Evolutionary conservation across 139 green algal species (phyloP).

Genomic region (Chlorokybus atmophyticus): DNA sequence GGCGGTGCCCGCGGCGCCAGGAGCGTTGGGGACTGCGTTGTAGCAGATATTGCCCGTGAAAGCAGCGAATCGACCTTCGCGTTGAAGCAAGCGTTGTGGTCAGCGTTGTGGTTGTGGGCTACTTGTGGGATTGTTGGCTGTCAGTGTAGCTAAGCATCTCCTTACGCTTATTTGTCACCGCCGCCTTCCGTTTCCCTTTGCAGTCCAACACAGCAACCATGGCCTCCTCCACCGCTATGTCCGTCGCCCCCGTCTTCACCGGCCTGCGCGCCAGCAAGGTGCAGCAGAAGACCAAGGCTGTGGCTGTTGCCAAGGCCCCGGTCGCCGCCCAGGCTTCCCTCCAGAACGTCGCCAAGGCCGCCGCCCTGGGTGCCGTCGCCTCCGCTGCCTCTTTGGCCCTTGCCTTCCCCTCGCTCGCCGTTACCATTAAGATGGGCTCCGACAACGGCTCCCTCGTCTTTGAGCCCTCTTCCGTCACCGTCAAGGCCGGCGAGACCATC

Average conservation of each 20-base stretch:
- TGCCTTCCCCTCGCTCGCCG: conserved; percentile 52
- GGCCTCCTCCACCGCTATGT: neutral
- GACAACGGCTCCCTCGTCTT: conserved; percentile 61
- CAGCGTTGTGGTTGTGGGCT: too few species aligned
- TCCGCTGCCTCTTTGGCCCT: conserved; percentile 51
- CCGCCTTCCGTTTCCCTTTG: too few species aligned
- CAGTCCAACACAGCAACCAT: neutral
- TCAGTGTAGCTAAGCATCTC: too few species aligned
- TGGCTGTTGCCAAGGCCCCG: neutral
- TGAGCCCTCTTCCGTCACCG: conserved; percentile 38
- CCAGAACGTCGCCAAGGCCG: neutral
- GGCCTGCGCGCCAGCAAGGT: neutral
- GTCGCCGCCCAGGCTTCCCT: conserved; percentile 2
- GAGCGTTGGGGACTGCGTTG: too few species aligned
- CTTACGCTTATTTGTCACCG: too few species aligned
- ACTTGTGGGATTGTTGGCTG: too few species aligned
- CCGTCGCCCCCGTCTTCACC: neutral
- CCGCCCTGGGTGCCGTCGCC: conserved; percentile 32
- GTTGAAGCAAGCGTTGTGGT: too few species aligned
- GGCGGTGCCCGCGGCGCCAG: too few species aligned
- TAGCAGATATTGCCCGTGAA: too few species aligned
- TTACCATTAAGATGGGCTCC: conserved; percentile 64
- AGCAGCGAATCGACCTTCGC: too few species aligned
- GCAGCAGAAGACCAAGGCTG: conserved; percentile 6
- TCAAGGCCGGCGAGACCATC: conserved; percentile 62